phyloP scores from a whole-genome alignment of 768 basidiomycete genomes.

The Amanita inopinata region DNA sequence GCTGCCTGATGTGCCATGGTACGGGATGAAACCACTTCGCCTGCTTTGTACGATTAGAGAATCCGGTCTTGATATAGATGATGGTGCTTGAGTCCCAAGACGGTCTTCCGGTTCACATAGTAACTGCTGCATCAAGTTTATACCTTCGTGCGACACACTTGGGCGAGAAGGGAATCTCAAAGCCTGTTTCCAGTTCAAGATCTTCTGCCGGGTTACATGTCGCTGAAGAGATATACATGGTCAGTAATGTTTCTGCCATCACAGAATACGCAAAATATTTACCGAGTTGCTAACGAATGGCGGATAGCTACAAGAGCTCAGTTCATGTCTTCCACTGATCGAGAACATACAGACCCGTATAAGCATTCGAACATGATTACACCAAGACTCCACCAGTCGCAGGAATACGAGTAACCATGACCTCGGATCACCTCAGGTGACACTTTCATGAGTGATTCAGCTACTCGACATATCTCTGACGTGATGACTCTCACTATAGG shows the following conservation, averaged over 20 bases:
- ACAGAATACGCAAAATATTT: constrained; percentile 8
- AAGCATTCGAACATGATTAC: constrained; percentile 96
- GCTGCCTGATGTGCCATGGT: constrained; percentile 34
- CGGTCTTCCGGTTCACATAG: constrained; percentile 96
- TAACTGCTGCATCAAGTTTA: constrained; percentile 79
- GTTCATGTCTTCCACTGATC: constrained; percentile 11
- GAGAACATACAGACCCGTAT: constrained; percentile 57
- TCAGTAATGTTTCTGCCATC: constrained; percentile 5
- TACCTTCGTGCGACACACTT: constrained; percentile 76
- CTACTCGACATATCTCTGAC: constrained; percentile 14
- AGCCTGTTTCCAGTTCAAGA: constrained; percentile 88
- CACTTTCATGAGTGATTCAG: constrained; percentile 38
- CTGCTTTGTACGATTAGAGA: constrained; percentile 66
- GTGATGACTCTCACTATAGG: constrained; percentile 56
- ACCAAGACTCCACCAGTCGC: constrained; percentile 98
- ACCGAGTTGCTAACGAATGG: constrained; percentile 95
- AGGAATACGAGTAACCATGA: constrained; percentile 88
- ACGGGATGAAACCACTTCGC: constrained; percentile 61
- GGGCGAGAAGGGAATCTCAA: constrained; percentile 82
- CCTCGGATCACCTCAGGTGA: constrained; percentile 86
- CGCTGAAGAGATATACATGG: constrained; percentile 51
- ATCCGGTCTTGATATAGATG: constrained; percentile 66
- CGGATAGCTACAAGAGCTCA: constrained; percentile 53
- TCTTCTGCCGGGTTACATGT: constrained; percentile 93
- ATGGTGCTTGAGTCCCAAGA: constrained; percentile 64